Conservation (phyloP, 352 stramenopile species). For the Globisporangium takayamanum region DNA sequence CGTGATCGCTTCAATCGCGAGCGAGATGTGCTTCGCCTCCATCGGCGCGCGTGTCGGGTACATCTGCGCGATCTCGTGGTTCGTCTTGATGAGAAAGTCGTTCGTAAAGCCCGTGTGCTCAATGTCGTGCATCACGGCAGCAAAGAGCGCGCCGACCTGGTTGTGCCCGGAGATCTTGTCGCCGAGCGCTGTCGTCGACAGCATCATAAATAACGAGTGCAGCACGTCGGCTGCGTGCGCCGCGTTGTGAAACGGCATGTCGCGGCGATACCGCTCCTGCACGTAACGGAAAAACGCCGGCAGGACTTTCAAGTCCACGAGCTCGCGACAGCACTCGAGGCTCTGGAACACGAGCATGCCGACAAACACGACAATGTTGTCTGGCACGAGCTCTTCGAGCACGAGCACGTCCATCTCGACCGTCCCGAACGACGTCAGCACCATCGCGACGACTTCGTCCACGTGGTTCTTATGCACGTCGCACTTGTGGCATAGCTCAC, state of each 20-base stretch:
- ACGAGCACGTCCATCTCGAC: conserved; percentile 60
- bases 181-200: conserved; percentile 47
- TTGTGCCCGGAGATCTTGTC: conserved; percentile 54
- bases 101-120: conserved; percentile 75
- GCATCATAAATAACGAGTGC: conserved; percentile 69
- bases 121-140: conserved; percentile 77
- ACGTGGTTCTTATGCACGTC: conserved; percentile 35
- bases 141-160: conserved; percentile 64
- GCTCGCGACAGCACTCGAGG: conserved; percentile 45
- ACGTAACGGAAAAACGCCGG: conserved; percentile 51
- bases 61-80: conserved; percentile 55
- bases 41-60: conserved; percentile 58
- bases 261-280: conserved; percentile 50
- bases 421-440: conserved; percentile 53
- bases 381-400: conserved; percentile 56
- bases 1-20: conserved; percentile 48
- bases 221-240: conserved; percentile 76
- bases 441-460: conserved; percentile 41
- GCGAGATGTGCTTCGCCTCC: conserved; percentile 69
- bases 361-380: conserved; percentile 60
- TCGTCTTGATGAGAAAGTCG: conserved; percentile 71
- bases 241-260: conserved; percentile 79
- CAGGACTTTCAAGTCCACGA: conserved; percentile 48
- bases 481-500: conserved; percentile 40
- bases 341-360: conserved; percentile 67